phyloP scores from a whole-genome alignment of 2,329 filamentous ascomycete species.

The Microcyclosporella mali region DNA sequence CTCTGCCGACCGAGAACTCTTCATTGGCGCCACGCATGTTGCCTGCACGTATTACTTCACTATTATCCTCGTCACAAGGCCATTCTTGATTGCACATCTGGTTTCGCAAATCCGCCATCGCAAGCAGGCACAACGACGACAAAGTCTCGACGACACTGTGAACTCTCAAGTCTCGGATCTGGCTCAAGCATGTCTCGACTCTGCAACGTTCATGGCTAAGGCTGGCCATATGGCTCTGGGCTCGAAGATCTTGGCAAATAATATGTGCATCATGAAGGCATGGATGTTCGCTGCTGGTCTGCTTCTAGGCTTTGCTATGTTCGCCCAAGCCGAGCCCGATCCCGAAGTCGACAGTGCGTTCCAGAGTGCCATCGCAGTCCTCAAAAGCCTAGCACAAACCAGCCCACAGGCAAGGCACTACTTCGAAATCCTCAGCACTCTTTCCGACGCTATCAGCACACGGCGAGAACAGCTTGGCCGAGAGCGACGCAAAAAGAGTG shows the following conservation, averaged over 20 bases:
- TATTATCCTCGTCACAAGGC: slow-evolving; percentile 52
- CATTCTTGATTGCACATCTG: slow-evolving; percentile 49
- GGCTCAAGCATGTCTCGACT: slow-evolving; percentile 50
- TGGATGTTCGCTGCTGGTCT: slow-evolving; percentile 51
- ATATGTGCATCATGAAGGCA: slow-evolving; percentile 57
- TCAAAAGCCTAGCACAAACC: slow-evolving; percentile 43
- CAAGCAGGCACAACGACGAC: slow-evolving; percentile 1
- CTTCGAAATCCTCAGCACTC: slow-evolving; percentile 45
- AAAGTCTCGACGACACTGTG: slow-evolving; percentile 16
- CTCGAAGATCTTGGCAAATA: slow-evolving; percentile 40
- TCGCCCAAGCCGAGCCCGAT: slow-evolving; percentile 44
- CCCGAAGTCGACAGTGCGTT: slow-evolving; percentile 47
- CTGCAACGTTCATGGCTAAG: slow-evolving; percentile 51
- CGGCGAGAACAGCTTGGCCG: slow-evolving; percentile 13
- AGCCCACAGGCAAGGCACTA: slow-evolving; percentile 55
- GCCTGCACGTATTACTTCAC: slow-evolving; percentile 55
- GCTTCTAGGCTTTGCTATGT: slow-evolving; percentile 52
- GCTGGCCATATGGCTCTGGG: slow-evolving; percentile 42
- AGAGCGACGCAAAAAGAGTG: slow-evolving; percentile 17
- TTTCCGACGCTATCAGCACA: slow-evolving; percentile 18
- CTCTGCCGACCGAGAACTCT: slow-evolving; percentile 16
- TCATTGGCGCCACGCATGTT: slow-evolving; percentile 41
- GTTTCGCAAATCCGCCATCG: slow-evolving; percentile 31
- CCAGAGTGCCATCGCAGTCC: slow-evolving; percentile 44
- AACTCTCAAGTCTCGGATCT: slow-evolving; percentile 30